A percentile compares a stretch with the other conserved stretches of the same genome.
Conservation (phyloP, 176 grass and related monocot genomes). For the Tillandsia fasciculata region DNA sequence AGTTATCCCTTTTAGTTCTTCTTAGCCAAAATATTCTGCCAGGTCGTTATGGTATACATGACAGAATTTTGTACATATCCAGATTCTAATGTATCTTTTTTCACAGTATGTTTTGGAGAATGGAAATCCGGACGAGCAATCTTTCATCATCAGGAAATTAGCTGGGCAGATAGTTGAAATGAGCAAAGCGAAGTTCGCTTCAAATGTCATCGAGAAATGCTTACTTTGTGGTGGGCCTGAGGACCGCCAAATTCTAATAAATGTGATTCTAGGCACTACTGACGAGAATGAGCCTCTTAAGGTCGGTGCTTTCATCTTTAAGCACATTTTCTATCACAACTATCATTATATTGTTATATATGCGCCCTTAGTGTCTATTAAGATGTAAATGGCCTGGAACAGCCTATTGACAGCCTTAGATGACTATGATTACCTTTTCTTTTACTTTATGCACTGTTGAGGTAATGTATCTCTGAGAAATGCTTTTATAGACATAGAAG, state of each 20-base stretch:
- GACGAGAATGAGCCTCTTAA: conserved; percentile 22
- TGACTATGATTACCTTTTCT: no score
- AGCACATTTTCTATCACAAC: neutral
- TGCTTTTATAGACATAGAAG: no score
- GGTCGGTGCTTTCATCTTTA: conserved; percentile 1
- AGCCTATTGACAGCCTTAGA: no score
- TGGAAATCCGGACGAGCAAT: conserved; percentile 15
- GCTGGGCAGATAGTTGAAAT: conserved; percentile 23
- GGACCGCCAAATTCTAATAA: conserved; percentile 23
- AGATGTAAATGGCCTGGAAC: no score
- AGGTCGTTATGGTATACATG: no score
- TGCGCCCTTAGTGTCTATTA: neutral
- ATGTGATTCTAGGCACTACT: conserved; percentile 25
- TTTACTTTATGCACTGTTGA: no score
- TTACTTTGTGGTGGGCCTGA: conserved; percentile 16
- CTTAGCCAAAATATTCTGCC: no score
- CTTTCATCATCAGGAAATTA: conserved; percentile 22
- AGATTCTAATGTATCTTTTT: neutral
- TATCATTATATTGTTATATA: neutral
- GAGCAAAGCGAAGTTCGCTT: conserved; percentile 42
- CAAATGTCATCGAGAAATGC: conserved; percentile 50
- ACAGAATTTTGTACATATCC: no score
- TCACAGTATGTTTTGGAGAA: conserved; percentile 40
- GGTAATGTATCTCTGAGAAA: no score
- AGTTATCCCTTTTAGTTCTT: no score